Evolutionary conservation across 1,284 basidiomycete species (phyloP).

Genomic region (Boletus mariae): DNA sequence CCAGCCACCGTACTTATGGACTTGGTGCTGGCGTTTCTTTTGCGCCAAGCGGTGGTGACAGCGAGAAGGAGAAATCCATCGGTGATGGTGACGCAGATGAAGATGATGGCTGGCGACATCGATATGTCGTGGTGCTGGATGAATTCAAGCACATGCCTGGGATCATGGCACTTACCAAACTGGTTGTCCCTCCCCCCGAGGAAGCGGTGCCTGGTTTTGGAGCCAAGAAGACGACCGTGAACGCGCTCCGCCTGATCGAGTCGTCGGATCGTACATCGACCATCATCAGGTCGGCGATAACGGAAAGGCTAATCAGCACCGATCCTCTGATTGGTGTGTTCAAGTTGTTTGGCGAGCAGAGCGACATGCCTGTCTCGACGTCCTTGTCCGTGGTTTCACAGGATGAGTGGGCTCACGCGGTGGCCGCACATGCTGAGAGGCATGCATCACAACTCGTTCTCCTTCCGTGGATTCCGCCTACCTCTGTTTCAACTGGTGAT

Average conservation of each 20-base stretch:
- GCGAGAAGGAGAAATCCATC: conserved; percentile 5
- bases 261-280: conserved; percentile 89
- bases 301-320: conserved; percentile 63
- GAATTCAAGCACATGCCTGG: conserved; percentile 83
- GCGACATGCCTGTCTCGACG: conserved; percentile 65
- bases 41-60: too few species aligned
- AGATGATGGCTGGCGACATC: conserved; percentile 18
- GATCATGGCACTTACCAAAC: conserved; percentile 67
- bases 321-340: conserved; percentile 86
- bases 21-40: not conserved
- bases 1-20: conserved; percentile 50
- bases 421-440: conserved; percentile 64
- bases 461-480: conserved; percentile 72
- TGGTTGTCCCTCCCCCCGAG: conserved; percentile 38
- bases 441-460: conserved; percentile 73
- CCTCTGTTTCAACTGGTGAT: conserved; percentile 9
- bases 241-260: conserved; percentile 84
- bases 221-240: conserved; percentile 37
- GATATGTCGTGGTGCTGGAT: conserved; percentile 86
- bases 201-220: conserved; percentile 13
- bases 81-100: conserved; percentile 13
- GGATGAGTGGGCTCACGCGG: conserved; percentile 67
- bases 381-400: conserved; percentile 65
- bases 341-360: conserved; percentile 78
- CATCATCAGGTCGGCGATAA: conserved; percentile 82